phyloP scores from a whole-genome alignment of 306 rosid genomes.

The Urtica urens region DNA sequence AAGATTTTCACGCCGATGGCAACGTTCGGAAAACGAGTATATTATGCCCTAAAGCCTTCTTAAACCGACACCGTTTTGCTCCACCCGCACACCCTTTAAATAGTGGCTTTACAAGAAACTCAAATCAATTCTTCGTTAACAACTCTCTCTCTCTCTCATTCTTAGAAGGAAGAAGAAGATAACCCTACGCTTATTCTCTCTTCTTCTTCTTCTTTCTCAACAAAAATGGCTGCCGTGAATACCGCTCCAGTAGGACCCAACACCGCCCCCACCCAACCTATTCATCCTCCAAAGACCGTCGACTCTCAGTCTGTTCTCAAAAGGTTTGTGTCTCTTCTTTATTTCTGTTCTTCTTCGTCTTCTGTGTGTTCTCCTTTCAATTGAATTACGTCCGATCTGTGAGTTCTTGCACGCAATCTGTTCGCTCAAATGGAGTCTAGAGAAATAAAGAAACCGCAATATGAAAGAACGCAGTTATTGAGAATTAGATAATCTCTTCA shows the following conservation, averaged over 20 bases:
- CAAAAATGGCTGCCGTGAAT: slow-evolving; percentile 44
- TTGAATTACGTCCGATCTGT: neutral
- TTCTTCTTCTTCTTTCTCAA: neutral
- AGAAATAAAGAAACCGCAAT: neutral
- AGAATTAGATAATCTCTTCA: too few relatives aligned
- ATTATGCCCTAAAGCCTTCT: neutral
- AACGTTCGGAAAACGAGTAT: slow-evolving; percentile 31
- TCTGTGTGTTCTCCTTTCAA: too few relatives aligned
- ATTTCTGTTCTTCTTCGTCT: neutral
- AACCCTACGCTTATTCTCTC: neutral
- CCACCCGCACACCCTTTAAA: slow-evolving; percentile 13
- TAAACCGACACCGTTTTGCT: slow-evolving; percentile 9
- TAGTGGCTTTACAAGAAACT: neutral
- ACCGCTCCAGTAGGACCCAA: slow-evolving; percentile 25
- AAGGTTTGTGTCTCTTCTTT: slow-evolving; percentile 24
- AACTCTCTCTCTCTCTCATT: slow-evolving; percentile 11
- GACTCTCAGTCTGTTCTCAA: slow-evolving; percentile 83
- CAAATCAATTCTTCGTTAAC: neutral
- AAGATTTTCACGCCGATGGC: neutral
- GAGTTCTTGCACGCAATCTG: slow-evolving; percentile 1
- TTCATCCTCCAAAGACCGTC: slow-evolving; percentile 37
- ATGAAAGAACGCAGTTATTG: too few relatives aligned
- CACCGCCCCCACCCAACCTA: slow-evolving; percentile 29
- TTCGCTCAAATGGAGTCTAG: neutral
- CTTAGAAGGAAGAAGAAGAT: slow-evolving; percentile 5